Percentiles rank a stretch among this genome's conserved stretches.
These are phyloP conservation scores for Bonia amplexicaulis DNA, from an alignment of 176 grass and related monocot genomes.

Conservation along the genomic window DNA sequence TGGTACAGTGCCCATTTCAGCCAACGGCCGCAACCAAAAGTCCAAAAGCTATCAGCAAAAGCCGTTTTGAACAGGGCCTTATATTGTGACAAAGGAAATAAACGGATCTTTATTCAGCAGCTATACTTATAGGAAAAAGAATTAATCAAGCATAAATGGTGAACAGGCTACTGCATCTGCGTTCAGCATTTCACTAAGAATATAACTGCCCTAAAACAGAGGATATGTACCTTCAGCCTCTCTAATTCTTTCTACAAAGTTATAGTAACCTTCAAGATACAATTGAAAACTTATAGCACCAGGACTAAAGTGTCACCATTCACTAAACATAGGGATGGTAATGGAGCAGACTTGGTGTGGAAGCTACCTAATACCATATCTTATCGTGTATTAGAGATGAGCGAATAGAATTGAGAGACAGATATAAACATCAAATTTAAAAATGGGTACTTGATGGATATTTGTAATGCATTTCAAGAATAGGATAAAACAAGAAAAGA, in stretches of 20 bases:
- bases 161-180: background rate
- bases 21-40: too few species aligned
- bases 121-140: background rate
- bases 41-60: too few species aligned
- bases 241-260: background rate
- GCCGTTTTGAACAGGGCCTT: background rate
- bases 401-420: background rate
- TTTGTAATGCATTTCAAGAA: background rate
- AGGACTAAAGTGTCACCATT: background rate
- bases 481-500: background rate
- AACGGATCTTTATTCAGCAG: background rate
- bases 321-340: background rate
- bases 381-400: background rate
- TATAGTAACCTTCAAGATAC: background rate
- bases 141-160: background rate
- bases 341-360: background rate
- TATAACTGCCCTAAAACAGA: background rate
- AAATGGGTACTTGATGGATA: background rate
- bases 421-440: background rate
- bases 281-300: background rate
- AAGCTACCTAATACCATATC: background rate
- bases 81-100: background rate
- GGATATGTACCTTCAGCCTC: background rate
- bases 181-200: background rate
- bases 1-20: too few species aligned